These are phyloP conservation scores for Zizania palustris DNA, from an alignment of 202 grass and related monocot genomes.

Conservation along the genomic window DNA sequence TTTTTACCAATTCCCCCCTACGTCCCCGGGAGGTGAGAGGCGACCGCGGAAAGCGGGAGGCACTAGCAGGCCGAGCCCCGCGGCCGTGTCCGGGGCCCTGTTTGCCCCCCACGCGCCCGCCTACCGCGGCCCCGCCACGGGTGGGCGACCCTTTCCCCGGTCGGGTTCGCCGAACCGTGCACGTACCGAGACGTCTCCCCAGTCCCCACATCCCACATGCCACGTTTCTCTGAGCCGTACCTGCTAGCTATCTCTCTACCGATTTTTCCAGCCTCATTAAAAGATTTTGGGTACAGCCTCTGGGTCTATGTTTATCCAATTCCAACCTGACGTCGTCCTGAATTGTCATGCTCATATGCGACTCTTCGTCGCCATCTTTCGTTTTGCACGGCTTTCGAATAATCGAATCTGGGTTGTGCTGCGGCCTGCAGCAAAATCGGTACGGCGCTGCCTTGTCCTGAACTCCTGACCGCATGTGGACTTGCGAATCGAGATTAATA, in stretches of 20 bases:
- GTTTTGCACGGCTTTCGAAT: too few species aligned
- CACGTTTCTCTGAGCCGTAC: background rate
- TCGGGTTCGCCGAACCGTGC: constrained; percentile 26
- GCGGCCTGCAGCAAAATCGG: too few species aligned
- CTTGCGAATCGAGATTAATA: too few species aligned
- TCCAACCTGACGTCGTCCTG: too few species aligned
- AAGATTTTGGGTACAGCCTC: too few species aligned
- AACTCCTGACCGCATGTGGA: too few species aligned
- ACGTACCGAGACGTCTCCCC: constrained; percentile 34
- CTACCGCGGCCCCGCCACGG: background rate
- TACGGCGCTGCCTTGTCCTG: too few species aligned
- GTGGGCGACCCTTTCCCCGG: background rate
- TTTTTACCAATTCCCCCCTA: too few species aligned
- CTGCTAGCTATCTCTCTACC: background rate
- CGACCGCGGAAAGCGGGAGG: constrained; percentile 32
- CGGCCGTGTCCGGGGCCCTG: constrained; percentile 8
- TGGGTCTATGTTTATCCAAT: too few species aligned
- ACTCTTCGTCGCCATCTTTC: too few species aligned
- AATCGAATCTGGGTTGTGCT: too few species aligned
- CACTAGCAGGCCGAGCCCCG: constrained; percentile 36
- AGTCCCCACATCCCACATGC: constrained; percentile 28
- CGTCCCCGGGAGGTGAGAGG: background rate
- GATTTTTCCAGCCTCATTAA: background rate
- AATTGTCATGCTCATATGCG: too few species aligned
- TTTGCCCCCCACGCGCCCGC: background rate